These are phyloP conservation scores for Rhizopogon sp. DNA, from an alignment of 768 basidiomycete species.

Conservation along the genomic window DNA sequence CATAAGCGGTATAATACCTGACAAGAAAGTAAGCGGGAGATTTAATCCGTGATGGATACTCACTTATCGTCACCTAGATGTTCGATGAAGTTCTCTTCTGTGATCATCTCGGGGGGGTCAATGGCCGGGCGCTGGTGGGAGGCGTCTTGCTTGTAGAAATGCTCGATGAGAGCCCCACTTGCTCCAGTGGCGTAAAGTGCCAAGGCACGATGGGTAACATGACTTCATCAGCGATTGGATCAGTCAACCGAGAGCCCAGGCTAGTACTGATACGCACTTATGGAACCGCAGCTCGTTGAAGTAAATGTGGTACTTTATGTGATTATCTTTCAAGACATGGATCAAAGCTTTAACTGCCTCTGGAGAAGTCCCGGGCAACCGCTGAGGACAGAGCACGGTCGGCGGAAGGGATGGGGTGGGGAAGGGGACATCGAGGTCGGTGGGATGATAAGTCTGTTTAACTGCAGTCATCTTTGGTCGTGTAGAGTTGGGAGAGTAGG, in stretches of 20 bases:
- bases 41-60: background rate
- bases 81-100: slow-evolving; percentile 16
- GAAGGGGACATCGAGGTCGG: slow-evolving; percentile 1
- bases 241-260: background rate
- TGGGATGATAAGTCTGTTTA: no score
- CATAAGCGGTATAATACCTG: slow-evolving; percentile 21
- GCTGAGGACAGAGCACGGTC: background rate
- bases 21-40: background rate
- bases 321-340: slow-evolving; percentile 41
- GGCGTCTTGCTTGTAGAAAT: slow-evolving; percentile 20
- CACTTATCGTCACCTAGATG: slow-evolving; percentile 23
- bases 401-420: slow-evolving; percentile 3
- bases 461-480: no score
- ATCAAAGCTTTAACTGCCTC: slow-evolving; percentile 25
- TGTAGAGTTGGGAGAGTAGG: no score
- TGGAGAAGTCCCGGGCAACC: slow-evolving; percentile 8
- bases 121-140: slow-evolving; percentile 16
- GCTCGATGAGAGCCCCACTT: slow-evolving; percentile 14
- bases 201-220: slow-evolving; percentile 24
- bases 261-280: slow-evolving; percentile 34
- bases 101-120: slow-evolving; percentile 19
- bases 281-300: slow-evolving; percentile 43
- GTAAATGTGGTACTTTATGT: slow-evolving; percentile 43
- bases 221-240: slow-evolving; percentile 7
- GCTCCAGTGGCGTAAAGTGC: slow-evolving; percentile 25